These are phyloP conservation scores for Arachis monticola DNA, from an alignment of 331 rosid species.

Conservation along the genomic window DNA sequence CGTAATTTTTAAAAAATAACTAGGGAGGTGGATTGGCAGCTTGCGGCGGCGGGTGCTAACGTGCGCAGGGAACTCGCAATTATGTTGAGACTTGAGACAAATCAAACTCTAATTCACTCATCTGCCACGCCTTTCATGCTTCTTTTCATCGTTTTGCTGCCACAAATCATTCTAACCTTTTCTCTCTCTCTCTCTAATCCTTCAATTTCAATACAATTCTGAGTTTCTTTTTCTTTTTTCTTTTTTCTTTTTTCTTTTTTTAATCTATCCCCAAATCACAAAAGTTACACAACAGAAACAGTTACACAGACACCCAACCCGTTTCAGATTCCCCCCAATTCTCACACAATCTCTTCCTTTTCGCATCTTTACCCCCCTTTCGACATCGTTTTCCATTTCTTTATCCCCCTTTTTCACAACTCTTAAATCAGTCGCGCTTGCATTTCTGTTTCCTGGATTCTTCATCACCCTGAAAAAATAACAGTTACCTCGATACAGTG, in stretches of 20 bases:
- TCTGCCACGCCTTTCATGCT: background rate
- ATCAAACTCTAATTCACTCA: background rate
- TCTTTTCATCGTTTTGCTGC: background rate
- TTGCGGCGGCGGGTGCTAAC: slow-evolving; percentile 12
- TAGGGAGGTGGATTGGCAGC: too few species aligned
- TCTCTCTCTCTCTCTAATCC: slow-evolving; percentile 5
- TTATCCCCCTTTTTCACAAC: background rate
- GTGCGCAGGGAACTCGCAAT: background rate
- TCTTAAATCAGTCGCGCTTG: background rate
- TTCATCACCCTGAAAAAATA: background rate
- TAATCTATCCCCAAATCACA: background rate
- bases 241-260: too few species aligned
- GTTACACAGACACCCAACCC: background rate
- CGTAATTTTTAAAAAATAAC: too few species aligned
- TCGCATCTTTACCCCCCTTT: background rate
- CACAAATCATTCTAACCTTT: slow-evolving; percentile 14
- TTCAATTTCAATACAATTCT: background rate
- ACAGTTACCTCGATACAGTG: background rate
- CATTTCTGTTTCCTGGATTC: slow-evolving; percentile 13
- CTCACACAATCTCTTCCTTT: background rate
- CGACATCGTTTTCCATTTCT: background rate
- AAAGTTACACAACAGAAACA: background rate
- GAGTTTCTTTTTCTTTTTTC: too few species aligned
- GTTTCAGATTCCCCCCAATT: background rate
- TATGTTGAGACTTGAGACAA: too few species aligned